Evolutionary conservation across 192 early-diverging fungal species (phyloP).

Genomic region (Powellomyces hirtus): DNA sequence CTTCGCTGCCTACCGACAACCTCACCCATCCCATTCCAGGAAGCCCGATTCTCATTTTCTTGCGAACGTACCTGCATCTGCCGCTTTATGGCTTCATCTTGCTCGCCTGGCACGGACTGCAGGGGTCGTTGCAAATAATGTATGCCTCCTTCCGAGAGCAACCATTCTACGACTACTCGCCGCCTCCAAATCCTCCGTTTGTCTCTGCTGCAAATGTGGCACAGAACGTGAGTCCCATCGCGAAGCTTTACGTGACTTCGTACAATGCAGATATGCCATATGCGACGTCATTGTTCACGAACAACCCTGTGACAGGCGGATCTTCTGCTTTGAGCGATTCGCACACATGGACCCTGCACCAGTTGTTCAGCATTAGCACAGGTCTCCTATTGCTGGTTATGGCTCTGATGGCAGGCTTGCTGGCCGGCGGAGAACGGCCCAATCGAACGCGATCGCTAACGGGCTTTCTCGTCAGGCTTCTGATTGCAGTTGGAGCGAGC

Average conservation of each 20-base stretch:
- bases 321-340: neutral
- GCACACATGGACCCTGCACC: neutral
- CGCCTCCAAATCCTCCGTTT: slow-evolving; percentile 8
- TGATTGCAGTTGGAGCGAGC: neutral
- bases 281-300: neutral
- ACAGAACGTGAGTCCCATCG: slow-evolving; percentile 5
- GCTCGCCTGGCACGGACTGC: neutral
- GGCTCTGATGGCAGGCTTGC: slow-evolving; percentile 1
- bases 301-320: slow-evolving; percentile 7
- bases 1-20: no score
- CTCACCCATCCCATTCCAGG: no score
- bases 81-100: slow-evolving; percentile 1
- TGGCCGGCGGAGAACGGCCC: neutral
- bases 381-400: neutral
- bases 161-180: neutral
- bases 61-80: slow-evolving; percentile 15
- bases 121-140: neutral
- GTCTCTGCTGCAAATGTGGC: slow-evolving; percentile 7
- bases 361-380: slow-evolving; percentile 4
- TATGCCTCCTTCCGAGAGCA: neutral
- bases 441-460: neutral
- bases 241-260: neutral
- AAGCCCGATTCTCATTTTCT: neutral
- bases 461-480: neutral
- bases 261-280: slow-evolving; percentile 11